A percentile compares a stretch with the other conserved stretches of the same genome.
Conservation (phyloP, 192 early-diverging fungal species). For the Backusella parvicylindrica region DNA sequence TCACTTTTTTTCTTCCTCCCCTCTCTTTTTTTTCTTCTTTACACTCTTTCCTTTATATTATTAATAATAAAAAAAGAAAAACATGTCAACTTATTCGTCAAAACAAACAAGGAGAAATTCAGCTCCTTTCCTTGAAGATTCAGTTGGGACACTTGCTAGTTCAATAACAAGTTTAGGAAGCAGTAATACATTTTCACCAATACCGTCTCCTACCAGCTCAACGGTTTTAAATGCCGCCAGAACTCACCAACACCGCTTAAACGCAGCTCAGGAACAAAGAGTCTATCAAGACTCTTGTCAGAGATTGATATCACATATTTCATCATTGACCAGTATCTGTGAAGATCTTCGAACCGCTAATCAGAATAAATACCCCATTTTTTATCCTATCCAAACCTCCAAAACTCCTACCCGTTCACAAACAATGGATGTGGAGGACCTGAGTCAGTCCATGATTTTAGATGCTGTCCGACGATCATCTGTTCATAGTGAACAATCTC, state of each 20-base stretch:
- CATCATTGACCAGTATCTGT: conserved; percentile 59
- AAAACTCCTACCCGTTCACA: conserved; percentile 16
- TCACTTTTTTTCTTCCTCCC: neutral
- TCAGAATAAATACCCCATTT: conserved; percentile 58
- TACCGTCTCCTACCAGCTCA: conserved; percentile 13
- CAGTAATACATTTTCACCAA: conserved; percentile 4
- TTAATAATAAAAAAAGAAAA: neutral
- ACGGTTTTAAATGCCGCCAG: conserved; percentile 9
- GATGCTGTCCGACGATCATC: conserved; percentile 22
- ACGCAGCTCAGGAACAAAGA: conserved; percentile 55
- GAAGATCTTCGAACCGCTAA: conserved; percentile 69
- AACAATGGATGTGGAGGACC: neutral
- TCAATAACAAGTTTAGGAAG: neutral
- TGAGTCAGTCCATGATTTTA: conserved; percentile 1
- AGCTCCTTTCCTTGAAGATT: conserved; percentile 15
- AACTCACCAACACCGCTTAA: conserved; percentile 29
- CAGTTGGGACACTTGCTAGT: neutral
- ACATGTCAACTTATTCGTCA: neutral
- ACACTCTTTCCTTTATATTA: neutral
- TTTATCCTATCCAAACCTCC: conserved; percentile 47
- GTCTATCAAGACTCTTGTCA: conserved; percentile 75
- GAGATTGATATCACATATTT: conserved; percentile 65
- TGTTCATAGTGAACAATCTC: conserved; percentile 4
- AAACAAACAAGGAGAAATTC: conserved; percentile 12
- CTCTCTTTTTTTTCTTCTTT: neutral